Conservation (phyloP, 345 rosid genomes). For the Rhodamnia argentea region DNA sequence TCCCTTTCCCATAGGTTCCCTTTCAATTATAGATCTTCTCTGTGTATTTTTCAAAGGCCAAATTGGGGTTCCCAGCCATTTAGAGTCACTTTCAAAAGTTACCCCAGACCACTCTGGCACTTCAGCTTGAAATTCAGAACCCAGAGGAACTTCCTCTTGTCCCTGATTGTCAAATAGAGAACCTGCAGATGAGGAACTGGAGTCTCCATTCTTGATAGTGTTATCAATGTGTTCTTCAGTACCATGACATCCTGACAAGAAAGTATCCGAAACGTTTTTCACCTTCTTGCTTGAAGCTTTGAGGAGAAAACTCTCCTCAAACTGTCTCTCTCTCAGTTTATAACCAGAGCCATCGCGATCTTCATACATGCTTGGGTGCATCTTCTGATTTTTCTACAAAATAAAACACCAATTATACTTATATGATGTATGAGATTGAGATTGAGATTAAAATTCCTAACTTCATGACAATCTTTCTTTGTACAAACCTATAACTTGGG, state of each 20-base stretch:
- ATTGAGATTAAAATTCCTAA: neutral
- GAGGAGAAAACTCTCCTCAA: slow-evolving; percentile 11
- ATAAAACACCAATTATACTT: neutral
- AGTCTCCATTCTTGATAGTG: slow-evolving; percentile 5
- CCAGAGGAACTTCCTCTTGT: slow-evolving; percentile 34
- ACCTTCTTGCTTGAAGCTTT: slow-evolving; percentile 11
- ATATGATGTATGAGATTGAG: neutral
- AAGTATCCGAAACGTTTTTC: slow-evolving; percentile 9
- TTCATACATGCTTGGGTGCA: slow-evolving; percentile 78
- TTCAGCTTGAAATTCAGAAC: slow-evolving; percentile 65
- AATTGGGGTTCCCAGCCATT: slow-evolving; percentile 62
- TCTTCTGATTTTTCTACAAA: slow-evolving; percentile 57
- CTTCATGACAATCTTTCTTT: neutral
- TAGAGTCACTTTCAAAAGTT: slow-evolving; percentile 40
- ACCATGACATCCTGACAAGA: slow-evolving; percentile 11
- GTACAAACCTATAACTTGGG: neutral
- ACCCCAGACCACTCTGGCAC: slow-evolving; percentile 61
- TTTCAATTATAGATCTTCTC: slow-evolving; percentile 38
- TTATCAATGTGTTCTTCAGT: slow-evolving; percentile 5
- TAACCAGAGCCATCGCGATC: slow-evolving; percentile 52
- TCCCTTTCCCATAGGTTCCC: slow-evolving; percentile 87
- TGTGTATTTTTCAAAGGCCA: slow-evolving; percentile 58
- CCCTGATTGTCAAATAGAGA: slow-evolving; percentile 26
- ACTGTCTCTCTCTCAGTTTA: slow-evolving; percentile 62
- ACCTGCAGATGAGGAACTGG: slow-evolving; percentile 16